Evolutionary conservation across 371 early-diverging fungal genomes (phyloP).

Genomic region (Entomophthora muscae): DNA sequence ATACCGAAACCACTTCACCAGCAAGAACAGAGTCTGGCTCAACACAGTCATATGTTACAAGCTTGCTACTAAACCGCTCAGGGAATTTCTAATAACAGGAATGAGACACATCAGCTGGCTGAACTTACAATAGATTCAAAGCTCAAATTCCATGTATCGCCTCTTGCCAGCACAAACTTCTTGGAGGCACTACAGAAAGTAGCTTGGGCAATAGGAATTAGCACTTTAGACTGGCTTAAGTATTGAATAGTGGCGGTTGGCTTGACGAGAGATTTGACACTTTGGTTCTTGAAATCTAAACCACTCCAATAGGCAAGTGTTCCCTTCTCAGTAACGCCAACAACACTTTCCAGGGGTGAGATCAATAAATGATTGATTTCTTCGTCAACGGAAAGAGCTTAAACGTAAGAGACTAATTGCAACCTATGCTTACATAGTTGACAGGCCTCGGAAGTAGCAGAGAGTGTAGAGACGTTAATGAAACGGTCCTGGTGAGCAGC

Average conservation of each 20-base stretch:
- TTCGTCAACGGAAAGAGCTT: constrained; percentile 1
- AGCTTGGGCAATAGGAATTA: background rate
- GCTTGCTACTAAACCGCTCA: background rate
- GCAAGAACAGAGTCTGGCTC: background rate
- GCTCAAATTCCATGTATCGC: constrained; percentile 8
- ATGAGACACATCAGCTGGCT: background rate
- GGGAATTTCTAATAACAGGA: background rate
- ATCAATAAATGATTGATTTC: background rate
- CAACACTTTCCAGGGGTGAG: background rate
- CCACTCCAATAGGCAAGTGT: background rate
- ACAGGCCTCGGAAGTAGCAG: background rate
- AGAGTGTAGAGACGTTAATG: background rate
- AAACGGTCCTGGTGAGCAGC: constrained; percentile 4
- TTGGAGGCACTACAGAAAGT: background rate
- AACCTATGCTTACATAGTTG: background rate
- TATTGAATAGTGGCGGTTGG: constrained; percentile 4
- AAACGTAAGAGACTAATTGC: background rate
- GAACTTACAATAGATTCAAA: constrained; percentile 6
- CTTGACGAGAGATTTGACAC: background rate
- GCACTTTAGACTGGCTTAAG: background rate
- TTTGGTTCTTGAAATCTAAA: background rate
- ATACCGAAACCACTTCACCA: background rate
- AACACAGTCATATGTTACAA: background rate
- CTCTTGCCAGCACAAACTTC: background rate
- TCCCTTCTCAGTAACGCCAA: background rate